Conservation (phyloP, 805 yeast species). For the Naumovozyma baii region DNA sequence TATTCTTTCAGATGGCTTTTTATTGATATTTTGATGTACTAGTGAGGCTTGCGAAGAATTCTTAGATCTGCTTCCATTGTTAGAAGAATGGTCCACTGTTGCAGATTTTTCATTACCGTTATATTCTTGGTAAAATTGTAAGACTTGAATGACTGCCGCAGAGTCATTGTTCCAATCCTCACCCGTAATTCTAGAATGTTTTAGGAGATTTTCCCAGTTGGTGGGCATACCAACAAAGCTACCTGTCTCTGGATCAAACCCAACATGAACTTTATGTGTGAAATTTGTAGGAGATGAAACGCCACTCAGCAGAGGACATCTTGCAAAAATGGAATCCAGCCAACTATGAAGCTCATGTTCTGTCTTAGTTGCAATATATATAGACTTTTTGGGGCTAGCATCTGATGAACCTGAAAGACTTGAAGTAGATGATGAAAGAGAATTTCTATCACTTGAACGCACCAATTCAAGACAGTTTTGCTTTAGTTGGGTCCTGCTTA, state of each 20-base stretch:
- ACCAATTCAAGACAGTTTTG: constrained; percentile 77
- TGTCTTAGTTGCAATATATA: constrained; percentile 65
- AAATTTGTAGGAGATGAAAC: constrained; percentile 92
- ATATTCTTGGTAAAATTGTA: constrained; percentile 59
- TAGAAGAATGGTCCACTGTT: not conserved
- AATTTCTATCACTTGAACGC: constrained; percentile 34
- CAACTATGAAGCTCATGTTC: constrained; percentile 77
- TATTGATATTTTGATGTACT: too few relatives aligned
- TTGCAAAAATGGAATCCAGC: constrained; percentile 79
- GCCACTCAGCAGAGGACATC: constrained; percentile 51
- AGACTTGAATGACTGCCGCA: constrained; percentile 86
- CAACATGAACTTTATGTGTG: constrained; percentile 87
- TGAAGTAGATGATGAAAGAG: constrained; percentile 10
- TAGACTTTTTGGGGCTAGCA: constrained; percentile 41
- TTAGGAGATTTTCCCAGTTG: constrained; percentile 81
- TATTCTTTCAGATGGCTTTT: not conserved
- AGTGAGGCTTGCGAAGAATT: constrained; percentile 2
- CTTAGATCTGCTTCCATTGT: constrained; percentile 5
- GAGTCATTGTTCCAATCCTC: constrained; percentile 92
- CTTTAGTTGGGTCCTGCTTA: constrained; percentile 59
- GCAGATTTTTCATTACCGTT: constrained; percentile 18
- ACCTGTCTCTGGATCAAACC: constrained; percentile 76
- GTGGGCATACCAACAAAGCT: constrained; percentile 88
- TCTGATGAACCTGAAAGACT: constrained; percentile 9
- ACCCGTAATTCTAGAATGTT: constrained; percentile 80